A percentile compares a stretch with the other conserved stretches of the same genome.
Conservation (phyloP, 768 basidiomycete species). For the Collybiopsis luxurians region DNA sequence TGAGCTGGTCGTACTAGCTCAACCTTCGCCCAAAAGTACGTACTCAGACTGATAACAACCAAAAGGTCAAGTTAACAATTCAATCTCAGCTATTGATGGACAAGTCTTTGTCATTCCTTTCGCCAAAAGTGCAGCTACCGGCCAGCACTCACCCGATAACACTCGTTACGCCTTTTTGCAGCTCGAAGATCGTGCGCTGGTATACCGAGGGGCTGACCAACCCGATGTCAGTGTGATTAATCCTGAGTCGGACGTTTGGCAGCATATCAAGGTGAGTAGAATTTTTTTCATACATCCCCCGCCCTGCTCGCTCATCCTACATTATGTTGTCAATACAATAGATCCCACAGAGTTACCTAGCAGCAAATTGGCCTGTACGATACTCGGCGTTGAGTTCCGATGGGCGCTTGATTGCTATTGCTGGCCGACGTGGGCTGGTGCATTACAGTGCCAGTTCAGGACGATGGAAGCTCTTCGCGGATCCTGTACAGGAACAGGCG, state of each 20-base stretch:
- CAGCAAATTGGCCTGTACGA: conserved; percentile 90
- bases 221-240: conserved; percentile 98
- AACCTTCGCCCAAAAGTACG: conserved; percentile 49
- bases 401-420: conserved; percentile 88
- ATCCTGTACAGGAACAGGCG: conserved; percentile 79
- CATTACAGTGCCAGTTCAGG: conserved; percentile 96
- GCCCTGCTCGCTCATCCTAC: too few species aligned
- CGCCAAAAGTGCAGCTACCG: conserved; percentile 91
- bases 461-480: conserved; percentile 88
- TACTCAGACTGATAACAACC: neutral
- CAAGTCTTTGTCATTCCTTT: conserved; percentile 88
- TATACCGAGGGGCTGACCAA: conserved; percentile 96
- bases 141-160: conserved; percentile 92
- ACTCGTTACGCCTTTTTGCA: conserved; percentile 94
- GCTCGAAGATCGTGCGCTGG: conserved; percentile 89
- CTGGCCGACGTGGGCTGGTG: conserved; percentile 84
- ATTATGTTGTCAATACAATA: too few species aligned
- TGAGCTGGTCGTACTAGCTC: conserved; percentile 77
- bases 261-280: conserved; percentile 87
- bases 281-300: too few species aligned
- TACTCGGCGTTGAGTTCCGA: conserved; percentile 91
- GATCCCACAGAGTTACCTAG: conserved; percentile 88
- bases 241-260: conserved; percentile 97
- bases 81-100: conserved; percentile 47
- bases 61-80: neutral